Percentiles rank a stretch among this genome's conserved stretches.
Evolutionary conservation across 768 basidiomycete genomes (phyloP).

Genomic region (Scleroderma citrinum): DNA sequence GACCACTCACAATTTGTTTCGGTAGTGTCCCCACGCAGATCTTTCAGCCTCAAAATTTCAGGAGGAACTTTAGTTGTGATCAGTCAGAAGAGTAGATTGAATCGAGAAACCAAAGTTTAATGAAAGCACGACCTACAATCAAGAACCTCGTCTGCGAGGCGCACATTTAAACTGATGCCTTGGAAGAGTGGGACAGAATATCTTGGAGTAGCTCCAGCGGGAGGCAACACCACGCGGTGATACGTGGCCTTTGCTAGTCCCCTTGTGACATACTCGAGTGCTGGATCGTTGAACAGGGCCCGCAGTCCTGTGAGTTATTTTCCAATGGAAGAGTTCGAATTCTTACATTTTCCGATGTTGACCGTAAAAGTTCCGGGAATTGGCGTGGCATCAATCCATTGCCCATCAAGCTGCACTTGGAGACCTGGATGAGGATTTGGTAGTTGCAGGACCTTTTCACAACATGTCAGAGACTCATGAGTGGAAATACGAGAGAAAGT

Average conservation of each 20-base stretch:
- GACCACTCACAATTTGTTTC: slow-evolving; percentile 56
- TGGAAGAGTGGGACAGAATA: slow-evolving; percentile 88
- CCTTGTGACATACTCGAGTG: slow-evolving; percentile 70
- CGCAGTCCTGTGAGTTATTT: not conserved
- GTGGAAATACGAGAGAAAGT: not conserved
- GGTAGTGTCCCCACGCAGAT: slow-evolving; percentile 45
- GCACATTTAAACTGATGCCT: slow-evolving; percentile 56
- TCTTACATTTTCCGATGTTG: slow-evolving; percentile 70
- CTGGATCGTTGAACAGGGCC: slow-evolving; percentile 27
- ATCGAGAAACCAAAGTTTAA: not conserved
- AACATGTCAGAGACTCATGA: not conserved
- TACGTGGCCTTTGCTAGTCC: slow-evolving; percentile 77
- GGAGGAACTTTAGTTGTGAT: slow-evolving; percentile 44
- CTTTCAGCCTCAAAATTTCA: slow-evolving; percentile 57
- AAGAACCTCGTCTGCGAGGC: slow-evolving; percentile 42
- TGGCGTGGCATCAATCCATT: slow-evolving; percentile 81
- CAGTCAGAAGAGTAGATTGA: not conserved
- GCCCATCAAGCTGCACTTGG: slow-evolving; percentile 71
- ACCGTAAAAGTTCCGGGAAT: slow-evolving; percentile 77
- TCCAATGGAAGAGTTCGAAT: not conserved
- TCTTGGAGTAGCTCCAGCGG: slow-evolving; percentile 47
- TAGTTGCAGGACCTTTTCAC: slow-evolving; percentile 67
- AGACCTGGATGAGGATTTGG: slow-evolving; percentile 63
- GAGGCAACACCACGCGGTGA: slow-evolving; percentile 72
- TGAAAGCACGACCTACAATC: slow-evolving; percentile 36